phyloP scores from a whole-genome alignment of 345 rosid species.

The Heritiera littoralis region DNA sequence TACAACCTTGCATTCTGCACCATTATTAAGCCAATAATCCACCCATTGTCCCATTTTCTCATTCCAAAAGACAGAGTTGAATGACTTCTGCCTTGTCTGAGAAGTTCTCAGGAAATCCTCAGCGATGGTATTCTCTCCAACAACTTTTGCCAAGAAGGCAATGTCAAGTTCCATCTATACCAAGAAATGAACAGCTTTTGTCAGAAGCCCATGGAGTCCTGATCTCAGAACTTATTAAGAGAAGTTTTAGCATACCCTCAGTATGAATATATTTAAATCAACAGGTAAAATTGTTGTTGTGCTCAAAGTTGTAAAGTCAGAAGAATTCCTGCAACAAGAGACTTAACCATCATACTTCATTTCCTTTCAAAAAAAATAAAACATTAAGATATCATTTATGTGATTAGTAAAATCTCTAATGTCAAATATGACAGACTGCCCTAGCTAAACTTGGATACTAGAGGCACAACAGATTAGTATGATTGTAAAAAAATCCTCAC shows the following conservation, averaged over 20 bases:
- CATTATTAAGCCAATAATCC: constrained; percentile 65
- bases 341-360: not conserved
- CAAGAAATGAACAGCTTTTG: constrained; percentile 3
- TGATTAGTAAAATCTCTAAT: not conserved
- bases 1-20: constrained; percentile 31
- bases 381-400: not conserved
- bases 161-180: constrained; percentile 87
- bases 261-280: constrained; percentile 73
- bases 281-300: constrained; percentile 83
- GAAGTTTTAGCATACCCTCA: constrained; percentile 50
- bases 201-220: constrained; percentile 6
- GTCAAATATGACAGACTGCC: not conserved
- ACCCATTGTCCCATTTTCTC: constrained; percentile 79
- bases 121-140: constrained; percentile 45
- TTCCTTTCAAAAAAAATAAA: no score
- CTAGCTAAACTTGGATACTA: not conserved
- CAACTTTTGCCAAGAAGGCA: constrained; percentile 58
- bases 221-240: not conserved
- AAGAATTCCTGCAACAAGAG: constrained; percentile 49
- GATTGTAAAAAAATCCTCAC: not conserved
- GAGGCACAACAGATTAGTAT: not conserved
- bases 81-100: constrained; percentile 55
- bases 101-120: constrained; percentile 53
- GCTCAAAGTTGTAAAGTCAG: constrained; percentile 57
- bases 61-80: constrained; percentile 71